phyloP scores from a whole-genome alignment of 305 asterid species.

The Fraxinus greggii region DNA sequence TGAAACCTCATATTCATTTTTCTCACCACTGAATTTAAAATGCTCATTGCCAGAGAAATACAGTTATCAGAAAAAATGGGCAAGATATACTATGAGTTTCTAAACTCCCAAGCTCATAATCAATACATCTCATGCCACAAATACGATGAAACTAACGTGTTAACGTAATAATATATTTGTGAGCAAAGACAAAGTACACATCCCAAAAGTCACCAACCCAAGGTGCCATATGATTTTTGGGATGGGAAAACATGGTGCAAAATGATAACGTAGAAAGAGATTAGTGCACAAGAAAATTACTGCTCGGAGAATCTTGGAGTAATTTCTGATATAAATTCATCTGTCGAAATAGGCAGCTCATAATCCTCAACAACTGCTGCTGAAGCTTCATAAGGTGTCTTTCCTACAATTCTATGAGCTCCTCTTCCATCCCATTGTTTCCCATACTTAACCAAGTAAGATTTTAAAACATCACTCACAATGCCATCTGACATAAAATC shows the following conservation, averaged over 20 bases:
- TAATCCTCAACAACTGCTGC: constrained; percentile 74
- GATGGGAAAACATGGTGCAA: neutral
- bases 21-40: neutral
- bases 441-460: constrained; percentile 66
- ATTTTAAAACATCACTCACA: constrained; percentile 58
- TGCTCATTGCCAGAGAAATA: neutral
- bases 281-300: constrained; percentile 38
- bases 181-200: neutral
- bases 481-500: constrained; percentile 56
- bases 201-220: neutral
- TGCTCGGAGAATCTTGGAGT: constrained; percentile 54
- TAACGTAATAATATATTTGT: neutral
- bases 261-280: constrained; percentile 12
- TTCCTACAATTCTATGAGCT: constrained; percentile 60
- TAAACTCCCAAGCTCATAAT: neutral
- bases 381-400: constrained; percentile 83
- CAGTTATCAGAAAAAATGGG: neutral
- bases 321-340: constrained; percentile 62
- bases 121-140: neutral
- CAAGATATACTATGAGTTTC: neutral
- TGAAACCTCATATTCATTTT: neutral
- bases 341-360: constrained; percentile 59
- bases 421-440: constrained; percentile 78
- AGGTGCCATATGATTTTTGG: constrained; percentile 6
- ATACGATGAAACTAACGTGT: neutral